A percentile compares a stretch with the other conserved stretches of the same genome.
Conservation (phyloP, 768 basidiomycete genomes). For the Hygrophorus pudorinus region DNA sequence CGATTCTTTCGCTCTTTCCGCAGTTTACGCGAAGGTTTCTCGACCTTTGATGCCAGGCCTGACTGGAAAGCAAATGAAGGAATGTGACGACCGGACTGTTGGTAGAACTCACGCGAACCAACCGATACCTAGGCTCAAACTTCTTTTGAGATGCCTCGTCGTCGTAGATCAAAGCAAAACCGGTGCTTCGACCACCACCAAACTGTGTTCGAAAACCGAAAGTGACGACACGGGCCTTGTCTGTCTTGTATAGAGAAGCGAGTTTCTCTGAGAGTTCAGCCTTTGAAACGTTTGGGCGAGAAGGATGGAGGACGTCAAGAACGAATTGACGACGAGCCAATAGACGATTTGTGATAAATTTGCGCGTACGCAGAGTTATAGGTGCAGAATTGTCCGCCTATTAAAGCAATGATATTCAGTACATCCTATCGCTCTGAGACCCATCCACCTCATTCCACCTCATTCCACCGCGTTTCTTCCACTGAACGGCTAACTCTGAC, state of each 20-base stretch:
- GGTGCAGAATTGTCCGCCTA: constrained; percentile 76
- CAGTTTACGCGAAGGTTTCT: constrained; percentile 91
- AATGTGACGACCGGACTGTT: constrained; percentile 2
- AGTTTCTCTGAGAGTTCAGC: constrained; percentile 89
- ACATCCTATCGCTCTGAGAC: no score
- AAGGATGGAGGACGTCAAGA: constrained; percentile 93
- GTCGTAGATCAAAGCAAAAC: constrained; percentile 97
- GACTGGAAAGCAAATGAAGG: constrained; percentile 30
- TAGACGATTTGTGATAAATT: constrained; percentile 99
- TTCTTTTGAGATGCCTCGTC: constrained; percentile 90
- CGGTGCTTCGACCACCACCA: constrained; percentile 96
- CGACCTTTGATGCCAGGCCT: constrained; percentile 65
- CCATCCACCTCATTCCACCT: constrained; percentile 5
- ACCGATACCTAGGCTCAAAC: constrained; percentile 93
- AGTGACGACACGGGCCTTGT: constrained; percentile 82
- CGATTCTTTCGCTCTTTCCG: constrained; percentile 99
- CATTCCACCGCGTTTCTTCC: constrained; percentile 3
- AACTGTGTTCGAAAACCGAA: constrained; percentile 95
- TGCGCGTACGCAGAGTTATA: constrained; percentile 94
- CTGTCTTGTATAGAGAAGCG: constrained; percentile 85
- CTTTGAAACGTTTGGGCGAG: constrained; percentile 88
- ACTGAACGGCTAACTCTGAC: neutral
- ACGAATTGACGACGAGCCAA: constrained; percentile 94
- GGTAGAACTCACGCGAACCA: constrained; percentile 71
- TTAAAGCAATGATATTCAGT: constrained; percentile 1